A percentile compares a stretch with the other conserved stretches of the same genome.
Evolutionary conservation across 169 alveolate species (phyloP).

Genomic region (Gregarina niphandrodes): DNA sequence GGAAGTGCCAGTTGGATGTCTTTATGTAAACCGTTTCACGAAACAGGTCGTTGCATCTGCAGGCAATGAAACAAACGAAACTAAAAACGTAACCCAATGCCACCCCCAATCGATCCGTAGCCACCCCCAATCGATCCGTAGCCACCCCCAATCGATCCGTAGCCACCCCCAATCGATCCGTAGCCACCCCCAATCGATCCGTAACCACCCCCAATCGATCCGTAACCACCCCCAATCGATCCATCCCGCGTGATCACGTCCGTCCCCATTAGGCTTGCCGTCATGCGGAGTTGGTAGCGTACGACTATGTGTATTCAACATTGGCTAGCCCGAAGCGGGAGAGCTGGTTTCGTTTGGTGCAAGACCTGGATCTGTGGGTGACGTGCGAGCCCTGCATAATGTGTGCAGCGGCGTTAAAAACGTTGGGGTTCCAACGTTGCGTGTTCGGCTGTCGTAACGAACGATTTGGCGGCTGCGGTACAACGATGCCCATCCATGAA

Average conservation of each 20-base stretch:
- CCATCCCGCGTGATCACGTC: neutral
- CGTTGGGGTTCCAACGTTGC: conserved; percentile 23
- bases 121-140: neutral
- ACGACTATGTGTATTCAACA: neutral
- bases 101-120: neutral
- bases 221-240: neutral
- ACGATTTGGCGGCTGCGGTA: conserved; percentile 54
- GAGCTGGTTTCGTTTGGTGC: neutral
- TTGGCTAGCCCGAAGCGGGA: neutral
- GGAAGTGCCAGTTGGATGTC: conserved; percentile 25
- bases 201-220: neutral
- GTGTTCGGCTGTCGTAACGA: conserved; percentile 45
- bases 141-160: neutral
- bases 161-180: neutral
- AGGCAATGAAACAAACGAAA: conserved; percentile 8
- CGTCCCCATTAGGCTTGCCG: conserved; percentile 8
- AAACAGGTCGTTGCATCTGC: conserved; percentile 5
- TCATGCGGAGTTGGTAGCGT: conserved; percentile 13
- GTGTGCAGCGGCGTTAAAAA: conserved; percentile 47
- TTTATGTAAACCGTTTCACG: conserved; percentile 4
- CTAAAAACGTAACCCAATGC: conserved; percentile 6
- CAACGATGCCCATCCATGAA: neutral
- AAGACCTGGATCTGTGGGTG: conserved; percentile 6
- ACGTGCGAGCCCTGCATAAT: conserved; percentile 51
- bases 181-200: neutral